A percentile compares a stretch with the other conserved stretches of the same genome.
Evolutionary conservation across 1,284 basidiomycete genomes (phyloP).

Genomic region (Ustilago esculenta): DNA sequence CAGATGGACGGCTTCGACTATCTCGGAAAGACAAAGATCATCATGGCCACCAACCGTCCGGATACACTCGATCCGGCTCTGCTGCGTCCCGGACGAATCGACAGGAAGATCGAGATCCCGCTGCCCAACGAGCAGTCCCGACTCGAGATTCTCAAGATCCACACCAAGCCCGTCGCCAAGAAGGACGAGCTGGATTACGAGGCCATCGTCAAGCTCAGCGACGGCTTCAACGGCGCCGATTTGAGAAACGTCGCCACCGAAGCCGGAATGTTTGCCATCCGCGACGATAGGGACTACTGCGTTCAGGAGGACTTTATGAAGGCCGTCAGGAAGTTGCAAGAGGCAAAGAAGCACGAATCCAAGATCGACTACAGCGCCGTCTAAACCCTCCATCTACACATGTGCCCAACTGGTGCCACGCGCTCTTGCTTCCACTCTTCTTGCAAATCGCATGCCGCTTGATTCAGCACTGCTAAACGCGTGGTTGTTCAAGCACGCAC

Average conservation of each 20-base stretch:
- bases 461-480: no score
- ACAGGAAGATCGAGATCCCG: constrained; percentile 98
- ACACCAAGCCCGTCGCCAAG: constrained; percentile 86
- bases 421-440: no score
- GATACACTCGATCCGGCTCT: constrained; percentile 93
- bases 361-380: constrained; percentile 62
- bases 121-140: constrained; percentile 94
- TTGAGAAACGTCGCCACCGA: constrained; percentile 96
- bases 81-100: constrained; percentile 91
- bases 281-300: constrained; percentile 79
- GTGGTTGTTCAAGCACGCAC: no score
- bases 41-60: constrained; percentile 75
- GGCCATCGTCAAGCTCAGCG: constrained; percentile 78
- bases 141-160: constrained; percentile 97
- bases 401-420: no score
- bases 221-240: constrained; percentile 72
- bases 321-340: constrained; percentile 94
- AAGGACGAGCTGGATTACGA: constrained; percentile 74
- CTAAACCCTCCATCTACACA: no score
- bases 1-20: constrained; percentile 99
- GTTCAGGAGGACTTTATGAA: constrained; percentile 90
- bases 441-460: no score
- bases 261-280: constrained; percentile 98
- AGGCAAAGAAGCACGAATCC: constrained; percentile 70
- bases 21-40: constrained; percentile 92